phyloP scores from a whole-genome alignment of 2,329 filamentous ascomycete genomes.

The Aspergillus sergii region DNA sequence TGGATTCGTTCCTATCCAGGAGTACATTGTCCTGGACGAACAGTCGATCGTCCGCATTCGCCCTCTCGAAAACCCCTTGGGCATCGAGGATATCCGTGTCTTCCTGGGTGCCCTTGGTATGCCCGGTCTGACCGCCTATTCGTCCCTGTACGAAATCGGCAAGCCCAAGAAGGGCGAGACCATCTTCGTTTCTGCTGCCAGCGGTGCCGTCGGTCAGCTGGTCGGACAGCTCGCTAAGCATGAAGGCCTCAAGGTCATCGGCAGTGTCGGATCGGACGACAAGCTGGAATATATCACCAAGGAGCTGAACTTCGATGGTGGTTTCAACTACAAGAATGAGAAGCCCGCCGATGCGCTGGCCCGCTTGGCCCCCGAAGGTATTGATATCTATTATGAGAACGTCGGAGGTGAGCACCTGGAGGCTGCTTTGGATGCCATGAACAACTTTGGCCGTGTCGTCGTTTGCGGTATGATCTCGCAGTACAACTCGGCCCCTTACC shows the following conservation, averaged over 20 bases:
- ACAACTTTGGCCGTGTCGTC: conserved; percentile 66
- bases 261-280: conserved; percentile 76
- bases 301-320: conserved; percentile 70
- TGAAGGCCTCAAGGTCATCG: conserved; percentile 77
- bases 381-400: conserved; percentile 85
- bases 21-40: conserved; percentile 65
- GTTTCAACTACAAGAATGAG: conserved; percentile 90
- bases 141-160: conserved; percentile 73
- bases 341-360: conserved; percentile 67
- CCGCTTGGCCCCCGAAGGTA: conserved; percentile 72
- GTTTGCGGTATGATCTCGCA: conserved; percentile 71
- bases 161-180: conserved; percentile 76
- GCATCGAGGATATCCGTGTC: conserved; percentile 52
- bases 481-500: conserved; percentile 73
- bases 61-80: conserved; percentile 67
- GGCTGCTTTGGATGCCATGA: conserved; percentile 66
- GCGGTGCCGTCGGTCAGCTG: conserved; percentile 78
- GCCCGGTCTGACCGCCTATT: conserved; percentile 76
- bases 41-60: conserved; percentile 47
- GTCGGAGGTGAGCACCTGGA: conserved; percentile 75
- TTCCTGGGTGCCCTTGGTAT: conserved; percentile 79
- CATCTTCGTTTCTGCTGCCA: conserved; percentile 79
- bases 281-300: conserved; percentile 76
- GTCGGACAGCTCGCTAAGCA: conserved; percentile 84
- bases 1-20: conserved; percentile 61